Conservation (phyloP, 192 early-diverging fungal species). For the Coemansia umbellata region DNA sequence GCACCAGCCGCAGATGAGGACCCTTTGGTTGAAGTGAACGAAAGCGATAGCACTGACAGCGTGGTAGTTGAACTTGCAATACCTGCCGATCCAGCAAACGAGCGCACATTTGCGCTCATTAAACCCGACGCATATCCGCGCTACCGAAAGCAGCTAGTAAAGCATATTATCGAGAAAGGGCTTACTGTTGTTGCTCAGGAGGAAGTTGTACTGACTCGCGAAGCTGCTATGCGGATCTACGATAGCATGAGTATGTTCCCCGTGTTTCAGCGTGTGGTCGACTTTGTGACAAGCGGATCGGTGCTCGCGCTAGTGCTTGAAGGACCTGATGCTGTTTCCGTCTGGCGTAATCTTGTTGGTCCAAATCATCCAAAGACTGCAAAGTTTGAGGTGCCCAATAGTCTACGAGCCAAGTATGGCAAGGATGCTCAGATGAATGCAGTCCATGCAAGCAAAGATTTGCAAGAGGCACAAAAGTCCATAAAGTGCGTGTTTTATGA, state of each 20-base stretch:
- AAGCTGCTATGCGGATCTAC: conserved; percentile 23
- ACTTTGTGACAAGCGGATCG: conserved; percentile 54
- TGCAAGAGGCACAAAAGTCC: conserved; percentile 12
- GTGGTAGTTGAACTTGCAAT: conserved; percentile 17
- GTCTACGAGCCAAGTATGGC: conserved; percentile 54
- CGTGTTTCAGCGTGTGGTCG: conserved; percentile 37
- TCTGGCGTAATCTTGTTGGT: conserved; percentile 48
- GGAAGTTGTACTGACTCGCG: conserved; percentile 31
- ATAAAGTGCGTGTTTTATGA: conserved; percentile 38
- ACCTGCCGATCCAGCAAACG: conserved; percentile 20
- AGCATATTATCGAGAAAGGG: conserved; percentile 26
- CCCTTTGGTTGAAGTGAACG: no score
- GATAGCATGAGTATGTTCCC: conserved; percentile 26
- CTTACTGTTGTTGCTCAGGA: conserved; percentile 35
- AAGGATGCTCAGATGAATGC: conserved; percentile 53
- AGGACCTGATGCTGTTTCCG: conserved; percentile 39
- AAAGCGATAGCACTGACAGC: neutral
- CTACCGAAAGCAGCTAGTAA: conserved; percentile 25
- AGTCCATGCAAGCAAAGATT: conserved; percentile 53
- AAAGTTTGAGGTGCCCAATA: conserved; percentile 40
- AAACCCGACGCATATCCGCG: conserved; percentile 47
- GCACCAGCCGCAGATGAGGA: no score
- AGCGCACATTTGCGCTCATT: conserved; percentile 47
- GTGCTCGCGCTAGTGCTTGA: conserved; percentile 48
- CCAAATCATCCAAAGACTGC: conserved; percentile 52